Conservation (phyloP, 495 filamentous ascomycete species). For the Daldinia caldariorum region DNA sequence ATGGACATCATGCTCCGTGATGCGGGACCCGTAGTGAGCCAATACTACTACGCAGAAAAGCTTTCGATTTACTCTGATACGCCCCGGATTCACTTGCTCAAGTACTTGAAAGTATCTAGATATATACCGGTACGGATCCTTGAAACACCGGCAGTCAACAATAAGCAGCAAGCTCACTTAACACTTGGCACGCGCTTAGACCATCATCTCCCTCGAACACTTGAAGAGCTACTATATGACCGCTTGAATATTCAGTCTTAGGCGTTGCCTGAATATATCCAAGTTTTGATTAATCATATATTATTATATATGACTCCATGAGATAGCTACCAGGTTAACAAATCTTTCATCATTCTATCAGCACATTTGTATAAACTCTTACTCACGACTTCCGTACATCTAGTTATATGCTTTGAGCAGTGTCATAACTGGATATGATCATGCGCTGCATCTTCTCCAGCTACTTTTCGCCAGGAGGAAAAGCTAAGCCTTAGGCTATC, state of each 20-base stretch:
- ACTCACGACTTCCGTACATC: too few species aligned
- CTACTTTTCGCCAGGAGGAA: not conserved
- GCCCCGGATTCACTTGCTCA: not conserved
- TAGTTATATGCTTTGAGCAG: not conserved
- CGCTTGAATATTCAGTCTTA: too few species aligned
- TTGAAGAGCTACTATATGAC: too few species aligned
- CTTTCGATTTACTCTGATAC: not conserved
- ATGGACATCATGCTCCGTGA: too few species aligned
- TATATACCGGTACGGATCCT: too few species aligned
- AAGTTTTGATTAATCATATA: not conserved
- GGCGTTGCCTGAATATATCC: too few species aligned
- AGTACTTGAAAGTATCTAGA: too few species aligned
- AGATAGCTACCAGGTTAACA: not conserved
- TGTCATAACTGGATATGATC: not conserved
- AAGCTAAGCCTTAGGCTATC: not conserved
- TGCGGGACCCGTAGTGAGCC: too few species aligned
- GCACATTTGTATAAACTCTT: not conserved
- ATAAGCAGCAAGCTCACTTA: not conserved
- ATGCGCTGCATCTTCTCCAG: not conserved
- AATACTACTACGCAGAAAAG: too few species aligned
- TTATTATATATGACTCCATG: not conserved
- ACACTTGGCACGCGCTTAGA: not conserved
- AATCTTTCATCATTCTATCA: not conserved
- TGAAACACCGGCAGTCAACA: not conserved
- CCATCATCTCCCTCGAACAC: not conserved